phyloP scores from a whole-genome alignment of 352 stramenopile genomes.

The Albugo laibachii region DNA sequence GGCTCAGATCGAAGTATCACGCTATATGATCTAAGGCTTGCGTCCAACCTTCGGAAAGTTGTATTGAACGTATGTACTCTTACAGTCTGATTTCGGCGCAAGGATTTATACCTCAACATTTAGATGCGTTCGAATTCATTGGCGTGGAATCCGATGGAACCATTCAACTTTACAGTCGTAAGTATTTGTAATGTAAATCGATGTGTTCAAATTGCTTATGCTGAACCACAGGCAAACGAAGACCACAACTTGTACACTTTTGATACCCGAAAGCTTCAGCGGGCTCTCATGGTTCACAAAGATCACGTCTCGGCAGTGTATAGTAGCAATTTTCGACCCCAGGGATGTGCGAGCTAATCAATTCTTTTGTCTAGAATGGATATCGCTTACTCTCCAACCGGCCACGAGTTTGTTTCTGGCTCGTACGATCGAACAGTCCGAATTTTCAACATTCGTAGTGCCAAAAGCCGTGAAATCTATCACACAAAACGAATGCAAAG shows the following conservation, averaged over 20 bases:
- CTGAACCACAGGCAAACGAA: conserved; percentile 82
- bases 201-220: neutral
- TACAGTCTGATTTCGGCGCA: neutral
- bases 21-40: conserved; percentile 85
- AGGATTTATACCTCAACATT: conserved; percentile 5
- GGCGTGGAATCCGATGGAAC: conserved; percentile 98
- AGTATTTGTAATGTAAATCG: neutral
- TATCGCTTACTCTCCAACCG: conserved; percentile 93
- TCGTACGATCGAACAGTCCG: conserved; percentile 97
- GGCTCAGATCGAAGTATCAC: conserved; percentile 84
- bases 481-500: conserved; percentile 99
- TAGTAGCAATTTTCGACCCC: conserved; percentile 6
- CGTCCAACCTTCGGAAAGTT: conserved; percentile 92
- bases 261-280: conserved; percentile 95
- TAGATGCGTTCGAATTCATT: conserved; percentile 94
- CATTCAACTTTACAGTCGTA: conserved; percentile 96
- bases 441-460: conserved; percentile 86
- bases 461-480: conserved; percentile 86
- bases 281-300: conserved; percentile 92
- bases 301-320: conserved; percentile 95
- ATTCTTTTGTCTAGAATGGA: conserved; percentile 64
- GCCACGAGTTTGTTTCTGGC: conserved; percentile 94
- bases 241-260: conserved; percentile 99
- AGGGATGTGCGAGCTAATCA: neutral
- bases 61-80: conserved; percentile 26